These are phyloP conservation scores for Amauroascus verrucosus DNA, from an alignment of 2,329 filamentous ascomycete genomes.

Conservation along the genomic window DNA sequence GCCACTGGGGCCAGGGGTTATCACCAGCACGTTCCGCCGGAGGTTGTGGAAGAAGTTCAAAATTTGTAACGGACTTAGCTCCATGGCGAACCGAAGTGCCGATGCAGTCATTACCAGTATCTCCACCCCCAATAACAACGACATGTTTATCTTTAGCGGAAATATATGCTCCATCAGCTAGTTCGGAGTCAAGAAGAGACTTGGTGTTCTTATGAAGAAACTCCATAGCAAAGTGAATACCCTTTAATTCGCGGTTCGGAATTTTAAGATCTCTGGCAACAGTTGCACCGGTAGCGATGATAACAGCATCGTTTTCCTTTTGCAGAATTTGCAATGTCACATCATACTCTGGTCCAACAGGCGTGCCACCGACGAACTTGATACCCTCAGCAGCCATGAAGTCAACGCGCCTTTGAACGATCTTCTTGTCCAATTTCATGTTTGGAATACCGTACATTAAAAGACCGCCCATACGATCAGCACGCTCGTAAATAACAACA, in stretches of 20 bases:
- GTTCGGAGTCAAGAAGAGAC: conserved; percentile 83
- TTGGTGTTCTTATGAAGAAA: conserved; percentile 97
- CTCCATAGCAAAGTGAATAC: conserved; percentile 94
- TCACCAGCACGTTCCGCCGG: conserved; percentile 80
- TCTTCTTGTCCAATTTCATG: conserved; percentile 98
- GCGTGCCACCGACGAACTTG: conserved; percentile 65
- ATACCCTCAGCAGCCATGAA: conserved; percentile 88
- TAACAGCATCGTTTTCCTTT: conserved; percentile 65
- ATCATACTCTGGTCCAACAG: conserved; percentile 65
- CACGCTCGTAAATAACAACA: conserved; percentile 86
- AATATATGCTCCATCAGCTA: conserved; percentile 76
- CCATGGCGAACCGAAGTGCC: conserved; percentile 92
- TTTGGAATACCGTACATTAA: conserved; percentile 99
- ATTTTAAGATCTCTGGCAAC: conserved; percentile 89
- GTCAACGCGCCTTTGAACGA: conserved; percentile 89
- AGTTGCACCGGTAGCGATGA: conserved; percentile 86
- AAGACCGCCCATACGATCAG: conserved; percentile 79
- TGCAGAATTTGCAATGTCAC: conserved; percentile 61
- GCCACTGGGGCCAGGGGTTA: conserved; percentile 98
- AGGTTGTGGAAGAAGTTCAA: conserved; percentile 87
- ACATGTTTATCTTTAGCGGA: conserved; percentile 93
- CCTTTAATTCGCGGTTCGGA: conserved; percentile 74
- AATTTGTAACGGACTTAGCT: conserved; percentile 92
- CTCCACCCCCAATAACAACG: conserved; percentile 92
- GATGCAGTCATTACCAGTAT: conserved; percentile 96